Evolutionary conservation across 305 asterid species (phyloP).

Genomic region (Fraxinus albicans): DNA sequence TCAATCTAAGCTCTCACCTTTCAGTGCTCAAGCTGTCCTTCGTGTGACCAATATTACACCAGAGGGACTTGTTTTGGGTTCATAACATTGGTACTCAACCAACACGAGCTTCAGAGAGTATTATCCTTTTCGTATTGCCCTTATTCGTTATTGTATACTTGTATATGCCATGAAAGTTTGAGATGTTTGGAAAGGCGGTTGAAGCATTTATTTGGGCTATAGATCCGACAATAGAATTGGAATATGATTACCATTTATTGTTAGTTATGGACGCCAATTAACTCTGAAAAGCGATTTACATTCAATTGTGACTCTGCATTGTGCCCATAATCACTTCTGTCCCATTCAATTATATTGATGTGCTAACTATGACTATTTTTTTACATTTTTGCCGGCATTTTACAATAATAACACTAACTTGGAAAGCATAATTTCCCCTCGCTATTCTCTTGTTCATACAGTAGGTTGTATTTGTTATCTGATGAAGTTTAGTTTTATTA

Average conservation of each 20-base stretch:
- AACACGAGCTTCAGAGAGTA: slow-evolving; percentile 25
- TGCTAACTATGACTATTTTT: background rate
- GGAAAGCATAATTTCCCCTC: background rate
- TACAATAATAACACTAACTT: background rate
- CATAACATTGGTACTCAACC: slow-evolving; percentile 35
- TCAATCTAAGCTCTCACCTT: slow-evolving; percentile 77
- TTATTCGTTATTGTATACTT: slow-evolving; percentile 44
- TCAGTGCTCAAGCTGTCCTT: slow-evolving; percentile 86
- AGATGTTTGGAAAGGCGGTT: slow-evolving; percentile 39
- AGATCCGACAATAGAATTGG: slow-evolving; percentile 24
- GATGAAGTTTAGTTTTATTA: too few relatives aligned
- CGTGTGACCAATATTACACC: slow-evolving; percentile 71
- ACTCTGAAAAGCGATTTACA: background rate
- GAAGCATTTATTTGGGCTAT: slow-evolving; percentile 35
- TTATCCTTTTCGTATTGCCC: slow-evolving; percentile 21
- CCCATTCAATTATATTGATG: background rate
- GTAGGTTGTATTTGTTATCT: background rate
- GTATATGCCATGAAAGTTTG: slow-evolving; percentile 65
- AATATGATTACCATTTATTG: slow-evolving; percentile 29
- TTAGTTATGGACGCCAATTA: slow-evolving; percentile 13
- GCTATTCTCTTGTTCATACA: background rate
- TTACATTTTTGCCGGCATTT: background rate
- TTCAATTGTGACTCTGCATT: background rate
- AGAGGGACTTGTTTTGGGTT: slow-evolving; percentile 58
- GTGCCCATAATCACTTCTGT: background rate